phyloP scores from a whole-genome alignment of 1,139 yeast genomes.

The Candida tropicalis region DNA sequence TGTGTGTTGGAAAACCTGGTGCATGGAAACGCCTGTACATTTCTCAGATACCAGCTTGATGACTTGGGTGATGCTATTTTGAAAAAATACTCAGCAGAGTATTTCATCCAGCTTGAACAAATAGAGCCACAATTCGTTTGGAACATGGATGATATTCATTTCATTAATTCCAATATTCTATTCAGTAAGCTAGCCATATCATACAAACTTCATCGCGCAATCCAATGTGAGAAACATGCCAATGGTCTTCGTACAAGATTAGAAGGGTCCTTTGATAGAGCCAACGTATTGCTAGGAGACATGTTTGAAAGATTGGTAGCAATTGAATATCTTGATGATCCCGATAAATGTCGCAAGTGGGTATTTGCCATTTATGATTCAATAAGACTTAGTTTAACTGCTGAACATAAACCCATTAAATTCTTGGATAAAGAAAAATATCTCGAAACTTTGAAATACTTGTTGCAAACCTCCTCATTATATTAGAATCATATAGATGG shows the following conservation, averaged over 20 bases:
- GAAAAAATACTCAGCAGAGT: slow-evolving; percentile 15
- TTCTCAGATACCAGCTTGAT: slow-evolving; percentile 12
- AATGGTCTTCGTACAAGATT: neutral
- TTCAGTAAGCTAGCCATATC: slow-evolving; percentile 17
- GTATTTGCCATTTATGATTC: slow-evolving; percentile 15
- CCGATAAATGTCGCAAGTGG: slow-evolving; percentile 17
- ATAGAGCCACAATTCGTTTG: slow-evolving; percentile 11
- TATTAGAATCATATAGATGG: neutral
- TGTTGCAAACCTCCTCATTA: slow-evolving; percentile 8
- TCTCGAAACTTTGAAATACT: slow-evolving; percentile 3
- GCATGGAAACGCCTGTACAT: too few species aligned
- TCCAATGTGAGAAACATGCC: slow-evolving; percentile 6
- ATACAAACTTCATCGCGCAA: slow-evolving; percentile 16
- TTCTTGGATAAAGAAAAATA: slow-evolving; percentile 14
- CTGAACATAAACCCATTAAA: slow-evolving; percentile 9
- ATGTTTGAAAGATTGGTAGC: slow-evolving; percentile 20
- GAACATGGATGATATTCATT: slow-evolving; percentile 15
- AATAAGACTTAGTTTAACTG: slow-evolving; percentile 12
- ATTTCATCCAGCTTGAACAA: slow-evolving; percentile 8
- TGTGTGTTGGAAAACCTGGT: neutral
- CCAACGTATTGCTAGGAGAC: slow-evolving; percentile 18
- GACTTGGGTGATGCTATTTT: slow-evolving; percentile 19
- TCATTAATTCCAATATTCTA: slow-evolving; percentile 17
- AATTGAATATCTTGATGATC: slow-evolving; percentile 16
- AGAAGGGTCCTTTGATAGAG: slow-evolving; percentile 1